Percentiles rank a stretch among this genome's conserved stretches.
Evolutionary conservation across 2,329 filamentous ascomycete species (phyloP).

Genomic region (Magnaporthiopsis poae): DNA sequence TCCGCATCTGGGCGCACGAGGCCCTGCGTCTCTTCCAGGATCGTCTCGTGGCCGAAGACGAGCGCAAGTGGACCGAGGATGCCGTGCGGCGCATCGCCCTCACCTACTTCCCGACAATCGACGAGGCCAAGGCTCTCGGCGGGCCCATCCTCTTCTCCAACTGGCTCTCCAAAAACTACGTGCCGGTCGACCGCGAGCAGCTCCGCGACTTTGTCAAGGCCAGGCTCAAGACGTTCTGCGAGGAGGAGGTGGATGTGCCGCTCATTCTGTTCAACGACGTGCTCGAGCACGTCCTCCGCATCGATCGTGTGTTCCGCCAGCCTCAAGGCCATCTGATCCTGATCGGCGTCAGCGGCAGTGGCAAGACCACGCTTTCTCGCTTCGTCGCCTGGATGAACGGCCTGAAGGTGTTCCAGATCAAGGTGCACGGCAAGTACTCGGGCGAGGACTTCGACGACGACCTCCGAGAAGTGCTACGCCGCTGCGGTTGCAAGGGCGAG

Average conservation of each 20-base stretch:
- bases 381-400: conserved; percentile 99
- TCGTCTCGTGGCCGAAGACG: conserved; percentile 85
- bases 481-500: conserved; percentile 94
- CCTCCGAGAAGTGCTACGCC: conserved; percentile 79
- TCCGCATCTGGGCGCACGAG: conserved; percentile 97
- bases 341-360: conserved; percentile 95
- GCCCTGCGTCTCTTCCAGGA: conserved; percentile 94
- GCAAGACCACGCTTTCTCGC: conserved; percentile 93
- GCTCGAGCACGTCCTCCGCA: conserved; percentile 91
- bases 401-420: conserved; percentile 97
- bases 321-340: conserved; percentile 96
- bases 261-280: conserved; percentile 99
- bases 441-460: conserved; percentile 98
- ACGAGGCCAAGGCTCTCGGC: conserved; percentile 77
- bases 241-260: conserved; percentile 97
- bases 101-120: conserved; percentile 89
- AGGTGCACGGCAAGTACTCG: conserved; percentile 97
- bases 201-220: conserved; percentile 96
- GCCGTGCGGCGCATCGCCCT: conserved; percentile 76
- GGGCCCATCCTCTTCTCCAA: conserved; percentile 97
- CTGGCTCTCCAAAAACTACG: conserved; percentile 97
- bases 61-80: conserved; percentile 89
- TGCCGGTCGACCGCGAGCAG: conserved; percentile 89
- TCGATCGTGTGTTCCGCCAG: conserved; percentile 96
- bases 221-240: conserved; percentile 92